Evolutionary conservation across 2,329 filamentous ascomycete species (phyloP), one percentile per base, ranked within the genome.

Genomic region (Fusarium sp.): DNA sequence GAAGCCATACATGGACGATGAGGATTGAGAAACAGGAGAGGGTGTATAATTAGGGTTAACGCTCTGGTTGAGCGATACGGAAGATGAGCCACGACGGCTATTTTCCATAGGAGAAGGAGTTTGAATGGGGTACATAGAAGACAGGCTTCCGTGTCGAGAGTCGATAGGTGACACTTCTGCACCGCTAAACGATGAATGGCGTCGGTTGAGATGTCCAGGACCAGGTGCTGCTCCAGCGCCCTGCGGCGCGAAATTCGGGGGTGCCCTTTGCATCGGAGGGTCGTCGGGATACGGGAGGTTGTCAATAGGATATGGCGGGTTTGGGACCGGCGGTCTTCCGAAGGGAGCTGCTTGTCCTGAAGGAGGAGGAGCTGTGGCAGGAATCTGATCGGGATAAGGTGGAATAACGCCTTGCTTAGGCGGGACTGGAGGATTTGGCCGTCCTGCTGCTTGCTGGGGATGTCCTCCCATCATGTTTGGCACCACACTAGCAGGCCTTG

Each of bases 101-200:
- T 59, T 58, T 13, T 78, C 75, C 56, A 76, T 69, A 0, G 77
- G 77, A 0, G 77, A 78, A 1, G 76, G 77, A 0, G 74, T 78
- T 44, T 77, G 71, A 1, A 72, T 10, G 8, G 72, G 59, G 36
- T 62, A 18, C 7, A 46, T 61, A 0, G 71, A 74, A 2, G 77
- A 75, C 23, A 74, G 68, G 20, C 75, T 76, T 5, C 73, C 72
- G 1, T 73, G 67, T 0, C 75, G 67, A 2, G 77, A 77, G 7
- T 71, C 72, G 3, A 76, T 58, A 0, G 77, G 72, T 0, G 75
- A 79, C 14, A 78, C 66, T 4, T 75, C 70, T 6, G 58, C 61
- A 10, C 72, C 64, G 3, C 69, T 65, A 23, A 72, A 72, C 4
- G 73, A 75, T n/a, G 74, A 74, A 49, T 77, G 75, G 3, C 75